These are phyloP conservation scores for Artemisia argyi DNA, from an alignment of 129 eudicot genomes.

Conservation along the genomic window DNA sequence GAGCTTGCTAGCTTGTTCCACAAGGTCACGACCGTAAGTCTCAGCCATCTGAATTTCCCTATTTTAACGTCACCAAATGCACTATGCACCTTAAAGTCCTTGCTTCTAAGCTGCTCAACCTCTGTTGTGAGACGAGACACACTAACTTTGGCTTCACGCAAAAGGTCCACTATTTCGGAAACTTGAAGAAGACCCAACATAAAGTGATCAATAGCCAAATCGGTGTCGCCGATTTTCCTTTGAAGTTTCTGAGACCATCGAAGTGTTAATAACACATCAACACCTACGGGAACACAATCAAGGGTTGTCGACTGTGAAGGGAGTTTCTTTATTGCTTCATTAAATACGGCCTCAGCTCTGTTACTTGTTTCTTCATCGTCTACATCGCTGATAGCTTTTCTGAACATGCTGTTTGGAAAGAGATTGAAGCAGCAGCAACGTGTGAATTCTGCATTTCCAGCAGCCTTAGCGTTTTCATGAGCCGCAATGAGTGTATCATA, in stretches of 20 bases:
- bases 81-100: conserved; percentile 83
- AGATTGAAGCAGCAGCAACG: conserved; percentile 54
- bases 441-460: conserved; percentile 81
- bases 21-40: conserved; percentile 95
- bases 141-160: conserved; percentile 80
- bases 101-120: conserved; percentile 79
- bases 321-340: conserved; percentile 65
- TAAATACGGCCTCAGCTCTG: conserved; percentile 63
- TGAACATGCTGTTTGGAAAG: conserved; percentile 65
- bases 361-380: conserved; percentile 74
- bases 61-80: conserved; percentile 68
- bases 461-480: conserved; percentile 62
- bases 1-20: conserved; percentile 88
- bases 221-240: conserved; percentile 75
- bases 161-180: conserved; percentile 60
- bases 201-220: conserved; percentile 83
- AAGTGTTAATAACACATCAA: conserved; percentile 53
- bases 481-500: conserved; percentile 70
- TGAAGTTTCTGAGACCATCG: conserved; percentile 72
- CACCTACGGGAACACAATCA: conserved; percentile 75
- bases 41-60: conserved; percentile 66
- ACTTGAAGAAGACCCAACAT: conserved; percentile 82
- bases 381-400: conserved; percentile 67
- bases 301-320: conserved; percentile 92
- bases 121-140: conserved; percentile 59